These are phyloP conservation scores for Neopestalotiopsis clavispora DNA, from an alignment of 2,329 filamentous ascomycete genomes.

Conservation along the genomic window DNA sequence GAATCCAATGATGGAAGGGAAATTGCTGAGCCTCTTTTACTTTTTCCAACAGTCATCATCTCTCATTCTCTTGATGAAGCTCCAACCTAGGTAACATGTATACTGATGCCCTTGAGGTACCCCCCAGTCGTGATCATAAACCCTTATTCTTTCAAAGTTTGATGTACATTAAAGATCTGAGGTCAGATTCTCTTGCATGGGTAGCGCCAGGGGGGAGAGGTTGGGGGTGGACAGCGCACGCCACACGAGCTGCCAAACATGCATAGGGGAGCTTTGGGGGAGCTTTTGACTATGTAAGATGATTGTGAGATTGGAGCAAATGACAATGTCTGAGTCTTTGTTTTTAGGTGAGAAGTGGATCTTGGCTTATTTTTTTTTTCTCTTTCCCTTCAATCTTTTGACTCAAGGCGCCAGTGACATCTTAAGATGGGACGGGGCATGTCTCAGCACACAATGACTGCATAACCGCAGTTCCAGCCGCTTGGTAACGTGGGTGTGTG, in stretches of 20 bases:
- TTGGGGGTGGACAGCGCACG: not conserved
- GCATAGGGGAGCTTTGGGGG: not conserved
- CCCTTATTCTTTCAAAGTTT: not conserved
- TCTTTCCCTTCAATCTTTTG: too few relatives aligned
- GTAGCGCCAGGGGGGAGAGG: not conserved
- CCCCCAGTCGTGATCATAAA: too few relatives aligned
- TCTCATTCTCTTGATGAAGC: not conserved
- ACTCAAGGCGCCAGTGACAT: too few relatives aligned
- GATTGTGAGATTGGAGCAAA: not conserved
- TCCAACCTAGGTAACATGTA: not conserved
- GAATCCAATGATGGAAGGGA: not conserved
- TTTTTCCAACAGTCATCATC: not conserved
- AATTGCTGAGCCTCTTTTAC: not conserved
- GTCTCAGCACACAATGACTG: not conserved
- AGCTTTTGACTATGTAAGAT: not conserved
- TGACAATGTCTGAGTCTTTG: not conserved
- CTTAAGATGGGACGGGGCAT: not conserved
- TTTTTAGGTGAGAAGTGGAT: not conserved
- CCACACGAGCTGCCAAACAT: not conserved
- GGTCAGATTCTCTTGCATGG: slow-evolving; percentile 1
- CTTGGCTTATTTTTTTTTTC: too few relatives aligned
- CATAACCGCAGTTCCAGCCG: not conserved
- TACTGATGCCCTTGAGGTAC: not conserved
- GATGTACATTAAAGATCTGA: not conserved
- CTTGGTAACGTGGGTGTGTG: not conserved